These are phyloP conservation scores for Ceratocystiopsis sp. DNA, from an alignment of 2,329 filamentous ascomycete species.

Conservation along the genomic window DNA sequence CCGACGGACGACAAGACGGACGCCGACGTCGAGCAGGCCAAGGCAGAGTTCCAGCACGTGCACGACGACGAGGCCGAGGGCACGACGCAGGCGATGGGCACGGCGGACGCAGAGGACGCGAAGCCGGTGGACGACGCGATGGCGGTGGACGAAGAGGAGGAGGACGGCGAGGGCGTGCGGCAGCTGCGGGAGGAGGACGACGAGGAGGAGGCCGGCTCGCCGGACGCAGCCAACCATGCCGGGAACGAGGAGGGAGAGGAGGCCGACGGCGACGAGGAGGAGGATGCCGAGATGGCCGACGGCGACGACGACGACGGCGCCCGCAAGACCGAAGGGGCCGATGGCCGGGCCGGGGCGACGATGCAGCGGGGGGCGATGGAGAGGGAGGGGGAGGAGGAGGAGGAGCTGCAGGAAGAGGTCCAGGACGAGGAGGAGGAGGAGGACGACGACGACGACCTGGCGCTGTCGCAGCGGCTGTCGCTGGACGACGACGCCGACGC, in stretches of 20 bases:
- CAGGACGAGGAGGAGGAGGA: conserved; percentile 32
- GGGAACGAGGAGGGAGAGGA: conserved; percentile 29
- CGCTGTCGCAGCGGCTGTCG: conserved; percentile 46
- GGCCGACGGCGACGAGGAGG: conserved; percentile 23
- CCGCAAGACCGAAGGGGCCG: conserved; percentile 26
- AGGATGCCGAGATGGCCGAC: conserved; percentile 17
- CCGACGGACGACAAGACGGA: conserved; percentile 23
- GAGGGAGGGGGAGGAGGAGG: conserved; percentile 8
- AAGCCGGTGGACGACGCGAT: conserved; percentile 68
- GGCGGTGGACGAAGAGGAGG: conserved; percentile 50
- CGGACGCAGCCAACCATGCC: conserved; percentile 30
- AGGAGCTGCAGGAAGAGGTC: conserved; percentile 7
- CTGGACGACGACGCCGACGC: conserved; percentile 25
- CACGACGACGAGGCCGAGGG: conserved; percentile 64
- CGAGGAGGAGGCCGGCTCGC: conserved; percentile 35
- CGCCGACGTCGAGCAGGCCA: conserved; percentile 35
- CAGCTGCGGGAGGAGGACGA: conserved; percentile 32
- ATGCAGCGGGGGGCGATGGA: conserved; percentile 42
- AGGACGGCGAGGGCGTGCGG: conserved; percentile 1
- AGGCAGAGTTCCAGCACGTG: conserved; percentile 85
- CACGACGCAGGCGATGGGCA: conserved; percentile 85
- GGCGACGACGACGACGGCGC: conserved; percentile 23
- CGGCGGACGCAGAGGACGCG: conserved; percentile 68
- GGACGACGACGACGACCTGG: conserved; percentile 31
- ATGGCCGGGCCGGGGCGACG: conserved; percentile 41